Percentiles rank a stretch among this genome's conserved stretches.
Conservation (phyloP, 2,329 filamentous ascomycete genomes). For the Colletotrichum sp. region DNA sequence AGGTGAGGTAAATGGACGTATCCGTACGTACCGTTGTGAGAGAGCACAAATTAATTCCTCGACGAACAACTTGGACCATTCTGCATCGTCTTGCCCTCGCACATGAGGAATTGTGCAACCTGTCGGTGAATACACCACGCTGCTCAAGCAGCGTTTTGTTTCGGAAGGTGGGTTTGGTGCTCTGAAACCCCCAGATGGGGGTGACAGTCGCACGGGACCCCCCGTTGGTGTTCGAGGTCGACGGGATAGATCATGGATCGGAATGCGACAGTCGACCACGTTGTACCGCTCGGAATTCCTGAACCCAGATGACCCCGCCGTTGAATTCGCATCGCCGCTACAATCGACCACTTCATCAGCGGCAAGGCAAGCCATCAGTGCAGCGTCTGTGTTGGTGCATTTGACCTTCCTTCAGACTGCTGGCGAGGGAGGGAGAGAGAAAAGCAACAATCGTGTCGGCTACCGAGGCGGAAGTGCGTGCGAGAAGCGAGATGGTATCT, state of each 20-base stretch:
- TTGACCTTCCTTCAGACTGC: background rate
- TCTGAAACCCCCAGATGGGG: slow-evolving; percentile 14
- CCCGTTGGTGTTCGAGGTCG: background rate
- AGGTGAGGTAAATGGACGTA: background rate
- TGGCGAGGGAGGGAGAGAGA: background rate
- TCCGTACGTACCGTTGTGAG: background rate
- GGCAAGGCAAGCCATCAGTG: background rate
- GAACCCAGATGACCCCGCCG: background rate
- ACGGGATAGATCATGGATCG: background rate
- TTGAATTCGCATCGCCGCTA: background rate
- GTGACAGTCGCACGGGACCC: background rate
- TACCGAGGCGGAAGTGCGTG: background rate
- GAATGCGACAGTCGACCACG: background rate
- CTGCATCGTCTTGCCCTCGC: background rate
- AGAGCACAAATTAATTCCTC: background rate
- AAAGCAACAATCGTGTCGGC: background rate
- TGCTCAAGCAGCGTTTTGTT: slow-evolving; percentile 1
- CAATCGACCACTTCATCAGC: background rate
- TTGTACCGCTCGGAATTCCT: background rate
- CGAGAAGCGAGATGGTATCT: slow-evolving; percentile 4
- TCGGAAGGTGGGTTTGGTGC: slow-evolving; percentile 8
- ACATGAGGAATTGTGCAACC: slow-evolving; percentile 13
- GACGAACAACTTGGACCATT: slow-evolving; percentile 1
- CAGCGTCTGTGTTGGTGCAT: slow-evolving; percentile 10
- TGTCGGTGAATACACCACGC: slow-evolving; percentile 24